Percentiles rank a stretch among this genome's conserved stretches.
Conservation (phyloP, 257 asterid species). For the Solanum medicagineum region DNA sequence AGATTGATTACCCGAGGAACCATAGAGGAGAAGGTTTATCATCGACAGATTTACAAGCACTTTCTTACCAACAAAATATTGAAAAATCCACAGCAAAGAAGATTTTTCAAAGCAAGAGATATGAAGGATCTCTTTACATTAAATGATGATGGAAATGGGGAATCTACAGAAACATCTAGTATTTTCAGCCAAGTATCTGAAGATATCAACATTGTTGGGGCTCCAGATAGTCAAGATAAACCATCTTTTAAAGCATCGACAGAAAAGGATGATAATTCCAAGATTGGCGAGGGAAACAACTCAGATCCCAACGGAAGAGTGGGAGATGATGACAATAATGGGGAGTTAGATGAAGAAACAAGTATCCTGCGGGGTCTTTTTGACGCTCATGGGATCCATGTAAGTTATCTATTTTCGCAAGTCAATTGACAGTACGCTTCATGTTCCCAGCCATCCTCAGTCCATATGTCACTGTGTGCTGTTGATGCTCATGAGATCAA, state of each 20-base stretch:
- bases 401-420: constrained; percentile 23
- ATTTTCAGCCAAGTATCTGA: constrained; percentile 72
- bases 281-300: constrained; percentile 16
- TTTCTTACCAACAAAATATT: constrained; percentile 90
- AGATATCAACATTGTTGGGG: constrained; percentile 57
- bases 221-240: constrained; percentile 20
- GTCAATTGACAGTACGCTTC: neutral
- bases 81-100: constrained; percentile 92
- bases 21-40: constrained; percentile 98
- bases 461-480: neutral
- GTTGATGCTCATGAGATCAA: neutral
- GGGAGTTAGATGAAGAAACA: constrained; percentile 56
- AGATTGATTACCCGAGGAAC: constrained; percentile 97
- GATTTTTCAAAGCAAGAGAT: constrained; percentile 94
- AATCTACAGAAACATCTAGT: constrained; percentile 78
- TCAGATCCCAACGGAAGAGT: constrained; percentile 14
- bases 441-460: neutral
- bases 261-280: constrained; percentile 12
- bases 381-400: constrained; percentile 85
- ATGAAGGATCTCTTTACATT: constrained; percentile 91
- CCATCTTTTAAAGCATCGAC: constrained; percentile 5
- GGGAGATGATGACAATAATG: constrained; percentile 16
- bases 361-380: constrained; percentile 68
- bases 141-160: constrained; percentile 63
- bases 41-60: constrained; percentile 94